phyloP scores from a whole-genome alignment of 768 basidiomycete genomes.

The Exsudoporus frostii region DNA sequence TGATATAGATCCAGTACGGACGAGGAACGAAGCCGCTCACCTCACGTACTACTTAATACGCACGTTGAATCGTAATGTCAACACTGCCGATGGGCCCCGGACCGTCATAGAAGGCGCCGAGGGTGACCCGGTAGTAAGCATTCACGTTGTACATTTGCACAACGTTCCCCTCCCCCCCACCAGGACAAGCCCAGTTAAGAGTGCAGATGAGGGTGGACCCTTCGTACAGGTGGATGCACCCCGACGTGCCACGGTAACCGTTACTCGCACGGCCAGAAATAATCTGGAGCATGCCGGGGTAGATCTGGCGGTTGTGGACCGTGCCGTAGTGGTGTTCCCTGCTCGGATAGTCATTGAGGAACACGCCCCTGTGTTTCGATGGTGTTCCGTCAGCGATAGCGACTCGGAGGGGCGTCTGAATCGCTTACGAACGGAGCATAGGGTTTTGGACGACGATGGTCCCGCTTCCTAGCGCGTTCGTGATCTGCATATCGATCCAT shows the following conservation, averaged over 20 bases:
- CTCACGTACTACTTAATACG: not conserved
- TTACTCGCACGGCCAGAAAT: not conserved
- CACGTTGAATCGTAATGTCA: not conserved
- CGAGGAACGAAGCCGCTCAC: not conserved
- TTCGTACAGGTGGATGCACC: not conserved
- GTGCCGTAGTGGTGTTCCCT: not conserved
- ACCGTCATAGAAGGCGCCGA: not conserved
- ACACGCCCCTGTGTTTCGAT: not conserved
- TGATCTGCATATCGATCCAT: not conserved
- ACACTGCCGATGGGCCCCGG: not conserved
- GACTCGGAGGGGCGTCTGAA: not conserved
- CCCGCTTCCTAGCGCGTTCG: not conserved
- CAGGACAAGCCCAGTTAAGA: not conserved
- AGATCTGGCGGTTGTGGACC: not conserved
- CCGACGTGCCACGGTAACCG: not conserved
- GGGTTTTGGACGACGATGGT: not conserved
- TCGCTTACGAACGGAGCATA: not conserved
- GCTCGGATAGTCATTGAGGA: not conserved
- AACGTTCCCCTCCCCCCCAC: not conserved
- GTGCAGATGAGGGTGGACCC: not conserved
- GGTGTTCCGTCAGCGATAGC: not conserved
- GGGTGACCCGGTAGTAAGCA: not conserved
- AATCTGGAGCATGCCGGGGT: not conserved
- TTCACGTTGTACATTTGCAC: not conserved
- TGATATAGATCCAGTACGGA: no score